A percentile compares a stretch with the other conserved stretches of the same genome.
phyloP scores from a whole-genome alignment of 345 rosid species.

The Conringia planisiliqua region DNA sequence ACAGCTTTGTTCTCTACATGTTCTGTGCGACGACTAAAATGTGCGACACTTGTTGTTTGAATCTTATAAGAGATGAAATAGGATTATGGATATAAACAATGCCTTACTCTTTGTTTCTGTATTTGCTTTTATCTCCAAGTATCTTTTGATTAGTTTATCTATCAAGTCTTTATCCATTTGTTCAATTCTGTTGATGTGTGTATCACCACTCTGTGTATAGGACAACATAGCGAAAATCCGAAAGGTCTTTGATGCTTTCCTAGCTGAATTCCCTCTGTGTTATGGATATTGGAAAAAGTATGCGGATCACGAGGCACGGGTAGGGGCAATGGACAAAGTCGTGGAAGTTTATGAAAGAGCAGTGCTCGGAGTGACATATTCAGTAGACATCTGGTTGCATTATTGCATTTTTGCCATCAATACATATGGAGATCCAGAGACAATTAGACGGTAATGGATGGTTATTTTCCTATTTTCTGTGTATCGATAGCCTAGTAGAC shows the following conservation, averaged over 20 bases:
- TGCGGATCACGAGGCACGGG: constrained; percentile 88
- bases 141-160: neutral
- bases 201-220: constrained; percentile 37
- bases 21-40: neutral
- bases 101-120: neutral
- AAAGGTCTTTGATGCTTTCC: constrained; percentile 80
- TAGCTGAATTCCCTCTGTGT: constrained; percentile 90
- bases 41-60: neutral
- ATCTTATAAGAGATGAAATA: neutral
- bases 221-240: constrained; percentile 72
- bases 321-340: constrained; percentile 84
- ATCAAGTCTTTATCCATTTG: neutral
- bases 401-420: constrained; percentile 74
- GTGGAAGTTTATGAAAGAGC: constrained; percentile 96
- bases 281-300: constrained; percentile 99
- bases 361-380: constrained; percentile 85
- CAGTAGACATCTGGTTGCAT: constrained; percentile 96
- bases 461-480: constrained; percentile 17
- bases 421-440: constrained; percentile 91
- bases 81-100: neutral
- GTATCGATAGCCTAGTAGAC: constrained; percentile 29
- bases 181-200: neutral
- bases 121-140: neutral
- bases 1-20: neutral
- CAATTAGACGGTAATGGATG: constrained; percentile 74